Base-by-base conservation (phyloP, 2,329 filamentous ascomycete species). In the Dothistroma pini region DNA sequence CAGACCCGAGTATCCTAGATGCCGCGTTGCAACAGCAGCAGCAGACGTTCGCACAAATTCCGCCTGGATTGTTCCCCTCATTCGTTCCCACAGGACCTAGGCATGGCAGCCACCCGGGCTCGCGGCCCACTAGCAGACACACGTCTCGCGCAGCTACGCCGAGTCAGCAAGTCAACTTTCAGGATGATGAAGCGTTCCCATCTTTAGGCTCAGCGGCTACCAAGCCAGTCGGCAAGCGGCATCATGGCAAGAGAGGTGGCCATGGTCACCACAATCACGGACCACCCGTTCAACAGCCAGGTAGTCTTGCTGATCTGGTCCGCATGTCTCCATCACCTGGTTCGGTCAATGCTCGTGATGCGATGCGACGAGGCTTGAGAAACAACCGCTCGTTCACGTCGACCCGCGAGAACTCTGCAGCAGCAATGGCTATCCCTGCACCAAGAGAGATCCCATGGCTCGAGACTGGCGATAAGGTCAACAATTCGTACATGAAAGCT, bases 371-470 rank as follows among this genome's bases (percentile, higher is more conserved):
- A 64, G 85, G 84, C 44, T 72, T 83, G 64, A 87, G 84, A 38
- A 82, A 87, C 41, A 87, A 89, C 65, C 87, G 86, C 62, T 89
- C 84, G 73, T 83, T 86, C 48, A 83, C 83, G 11, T 87, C 83
- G 59, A 66, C 68, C 19, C 85, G 85, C 21, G 91, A 96, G 75
- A 91, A 93, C 70, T 95, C 89, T 72, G 83, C 85, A 29, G 88
- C 91, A 32, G 90, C 92, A 16, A 88, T 90, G 74, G 88, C 91
- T 1, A 97, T 99, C 59, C 85, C 90, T 19, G 86, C 87, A 60
- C 95, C 95, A 10, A 91, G 95, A 72, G 90, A 97, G 69, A 91
- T 99, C 52, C 95, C 95, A 0, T 99, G 95, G 95, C 80, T 97
- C 4, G 93, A 97, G 76, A 97, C 95, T 2, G 95, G 95, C 22